Base-by-base conservation (phyloP, 164 flowering plant genomes). In the Taxillus chinensis region DNA sequence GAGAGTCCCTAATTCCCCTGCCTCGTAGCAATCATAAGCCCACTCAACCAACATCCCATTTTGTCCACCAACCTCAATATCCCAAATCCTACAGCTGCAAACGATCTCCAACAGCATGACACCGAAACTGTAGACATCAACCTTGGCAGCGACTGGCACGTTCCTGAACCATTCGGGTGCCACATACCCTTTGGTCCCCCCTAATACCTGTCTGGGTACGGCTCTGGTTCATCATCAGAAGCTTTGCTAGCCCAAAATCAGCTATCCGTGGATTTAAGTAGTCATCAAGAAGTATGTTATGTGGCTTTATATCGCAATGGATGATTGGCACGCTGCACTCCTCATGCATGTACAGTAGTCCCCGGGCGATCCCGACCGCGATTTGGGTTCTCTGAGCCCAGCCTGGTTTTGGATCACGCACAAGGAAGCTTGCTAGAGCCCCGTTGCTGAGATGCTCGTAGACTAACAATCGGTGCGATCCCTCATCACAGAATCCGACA, bases 151-250 rank as follows among this genome's bases (percentile, higher is more conserved):
- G 2, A 67, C 11, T 3, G 70, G 40, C 16, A 42, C 45, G 39
- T 40, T 67, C 64, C 50, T 67, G 64, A 67, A 67, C 70, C 64
- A 67, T 39, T 67, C 70, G 2, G 70, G 70, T 3, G 70, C 70
- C 1, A 67, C 61, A 16, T 61, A 67, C 13, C 70, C 70, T 48
- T 15, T 9, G 7, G 70, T 67, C 15, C 70, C 70, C 70, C 45
- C 70, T 46, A 17, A 67, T 61, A 50, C 14, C 41, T 4, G 65
- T 67, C 3, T 3, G 46, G 2, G 61, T 67, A n/a, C 45, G 63
- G 40, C 65, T 39, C 54, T 67, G 70, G 45, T 62, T 38, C 2
- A 14, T 10, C 56, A 15, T 39, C 39, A 62, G 37, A 45, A 67
- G 59, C 14, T 67, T 67, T n/a, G 64, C 59, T 27, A 67, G 14